These are phyloP conservation scores for Termitomyces sp. DNA, from an alignment of 768 basidiomycete genomes.

Conservation along the genomic window DNA sequence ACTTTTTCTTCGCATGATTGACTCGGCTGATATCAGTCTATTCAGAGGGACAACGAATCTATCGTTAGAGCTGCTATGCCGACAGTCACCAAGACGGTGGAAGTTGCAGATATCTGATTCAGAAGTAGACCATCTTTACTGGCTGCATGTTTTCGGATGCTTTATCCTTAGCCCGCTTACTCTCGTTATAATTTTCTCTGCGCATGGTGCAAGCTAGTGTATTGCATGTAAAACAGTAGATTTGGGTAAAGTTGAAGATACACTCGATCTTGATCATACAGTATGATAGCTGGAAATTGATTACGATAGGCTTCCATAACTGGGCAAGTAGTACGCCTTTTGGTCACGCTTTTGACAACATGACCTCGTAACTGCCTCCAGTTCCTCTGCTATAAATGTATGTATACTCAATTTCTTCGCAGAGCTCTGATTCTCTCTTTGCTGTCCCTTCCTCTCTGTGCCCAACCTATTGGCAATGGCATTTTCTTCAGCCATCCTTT, in stretches of 20 bases:
- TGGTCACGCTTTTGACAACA: too few species aligned
- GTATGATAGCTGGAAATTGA: not conserved
- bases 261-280: not conserved
- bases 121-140: not conserved
- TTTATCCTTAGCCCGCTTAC: not conserved
- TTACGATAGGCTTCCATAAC: not conserved
- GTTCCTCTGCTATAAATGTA: too few species aligned
- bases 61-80: slow-evolving; percentile 14
- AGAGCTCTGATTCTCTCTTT: not conserved
- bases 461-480: not conserved
- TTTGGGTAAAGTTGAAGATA: too few species aligned
- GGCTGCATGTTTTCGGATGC: not conserved
- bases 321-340: too few species aligned
- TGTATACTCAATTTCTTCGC: not conserved
- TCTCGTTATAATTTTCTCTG: not conserved
- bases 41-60: not conserved
- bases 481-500: not conserved
- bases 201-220: not conserved
- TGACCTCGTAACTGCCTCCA: too few species aligned
- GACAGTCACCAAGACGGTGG: slow-evolving; percentile 22
- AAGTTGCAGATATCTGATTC: slow-evolving; percentile 18
- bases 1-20: not conserved
- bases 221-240: not conserved
- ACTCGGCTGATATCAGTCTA: not conserved
- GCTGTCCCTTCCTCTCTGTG: not conserved